Conservation (phyloP, 805 yeast genomes). For the Nakazawaea wyomingensis region DNA sequence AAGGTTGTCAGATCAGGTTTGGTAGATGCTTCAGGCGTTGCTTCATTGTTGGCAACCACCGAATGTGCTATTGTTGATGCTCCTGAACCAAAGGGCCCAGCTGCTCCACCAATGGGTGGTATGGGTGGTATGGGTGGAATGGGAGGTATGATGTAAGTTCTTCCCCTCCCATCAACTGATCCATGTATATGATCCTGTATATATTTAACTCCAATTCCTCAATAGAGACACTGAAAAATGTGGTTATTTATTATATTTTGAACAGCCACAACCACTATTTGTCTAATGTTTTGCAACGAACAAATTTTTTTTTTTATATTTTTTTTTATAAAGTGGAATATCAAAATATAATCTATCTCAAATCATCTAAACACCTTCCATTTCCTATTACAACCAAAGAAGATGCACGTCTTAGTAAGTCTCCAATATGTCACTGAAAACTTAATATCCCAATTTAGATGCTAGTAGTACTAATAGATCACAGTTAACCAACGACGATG, state of each 20-base stretch:
- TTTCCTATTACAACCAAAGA: no score
- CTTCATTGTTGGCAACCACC: conserved; percentile 93
- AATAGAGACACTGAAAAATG: neutral
- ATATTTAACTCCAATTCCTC: neutral
- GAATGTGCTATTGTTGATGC: conserved; percentile 98
- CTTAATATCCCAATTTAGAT: no score
- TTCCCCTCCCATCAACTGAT: neutral
- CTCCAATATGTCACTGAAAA: no score
- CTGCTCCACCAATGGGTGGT: conserved; percentile 57
- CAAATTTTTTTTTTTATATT: no score
- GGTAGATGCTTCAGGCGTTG: conserved; percentile 96
- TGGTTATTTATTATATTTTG: no score
- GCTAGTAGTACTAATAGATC: neutral
- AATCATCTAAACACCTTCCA: no score
- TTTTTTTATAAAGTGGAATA: no score
- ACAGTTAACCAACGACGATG: conserved; percentile 85
- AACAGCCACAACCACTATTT: no score
- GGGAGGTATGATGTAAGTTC: conserved; percentile 15
- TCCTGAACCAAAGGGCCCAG: conserved; percentile 69
- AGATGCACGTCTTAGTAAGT: conserved; percentile 17
- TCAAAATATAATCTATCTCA: no score
- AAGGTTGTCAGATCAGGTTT: conserved; percentile 95
- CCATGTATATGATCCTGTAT: neutral
- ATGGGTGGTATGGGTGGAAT: conserved; percentile 56
- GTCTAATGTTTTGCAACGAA: no score